A percentile compares a stretch with the other conserved stretches of the same genome.
Evolutionary conservation across 768 basidiomycete species (phyloP).

Genomic region (Nevesoporus exiguus): DNA sequence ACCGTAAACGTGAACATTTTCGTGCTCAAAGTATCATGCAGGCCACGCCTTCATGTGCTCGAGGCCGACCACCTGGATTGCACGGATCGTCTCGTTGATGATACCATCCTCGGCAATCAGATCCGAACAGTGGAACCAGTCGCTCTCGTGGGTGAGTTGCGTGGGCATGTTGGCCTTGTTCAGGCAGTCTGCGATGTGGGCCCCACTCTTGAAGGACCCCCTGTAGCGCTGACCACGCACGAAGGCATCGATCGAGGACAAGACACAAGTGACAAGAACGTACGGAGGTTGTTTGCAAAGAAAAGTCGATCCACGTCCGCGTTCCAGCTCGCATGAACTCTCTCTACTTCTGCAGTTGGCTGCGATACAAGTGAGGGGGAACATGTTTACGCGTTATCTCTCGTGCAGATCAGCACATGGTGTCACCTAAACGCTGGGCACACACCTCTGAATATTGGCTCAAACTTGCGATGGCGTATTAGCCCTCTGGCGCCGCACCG

Average conservation of each 20-base stretch:
- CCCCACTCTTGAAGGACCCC: slow-evolving; percentile 70
- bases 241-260: background rate
- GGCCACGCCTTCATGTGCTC: slow-evolving; percentile 53
- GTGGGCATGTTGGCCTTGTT: slow-evolving; percentile 43
- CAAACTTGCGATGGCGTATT: no score
- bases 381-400: slow-evolving; percentile 71
- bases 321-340: slow-evolving; percentile 59
- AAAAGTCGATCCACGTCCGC: slow-evolving; percentile 55
- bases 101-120: slow-evolving; percentile 38
- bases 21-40: background rate
- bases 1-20: background rate
- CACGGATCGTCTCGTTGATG: slow-evolving; percentile 48
- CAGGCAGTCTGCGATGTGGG: slow-evolving; percentile 56
- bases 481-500: no score
- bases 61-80: slow-evolving; percentile 54
- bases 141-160: slow-evolving; percentile 55
- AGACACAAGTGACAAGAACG: background rate
- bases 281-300: slow-evolving; percentile 68
- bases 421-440: no score
- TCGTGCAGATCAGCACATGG: no score
- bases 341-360: slow-evolving; percentile 42
- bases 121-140: slow-evolving; percentile 72
- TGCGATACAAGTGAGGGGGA: slow-evolving; percentile 56
- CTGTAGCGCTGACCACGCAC: slow-evolving; percentile 30
- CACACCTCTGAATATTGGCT: no score